Evolutionary conservation across 768 basidiomycete genomes (phyloP).

Genomic region (Boletellus ananas): DNA sequence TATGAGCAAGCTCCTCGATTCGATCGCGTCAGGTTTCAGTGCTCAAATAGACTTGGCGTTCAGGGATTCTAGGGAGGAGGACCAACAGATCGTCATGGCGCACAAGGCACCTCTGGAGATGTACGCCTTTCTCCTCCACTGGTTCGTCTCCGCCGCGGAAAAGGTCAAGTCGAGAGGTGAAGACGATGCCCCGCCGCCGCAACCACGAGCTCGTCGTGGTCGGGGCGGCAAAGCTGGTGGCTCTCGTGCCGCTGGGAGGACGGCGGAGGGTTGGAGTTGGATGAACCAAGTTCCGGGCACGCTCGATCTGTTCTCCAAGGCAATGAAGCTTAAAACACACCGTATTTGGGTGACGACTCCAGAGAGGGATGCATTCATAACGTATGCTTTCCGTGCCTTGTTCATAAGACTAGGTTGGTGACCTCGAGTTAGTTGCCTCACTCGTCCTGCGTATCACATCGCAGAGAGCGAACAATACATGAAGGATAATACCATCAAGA

Average conservation of each 20-base stretch:
- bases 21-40: slow-evolving; percentile 71
- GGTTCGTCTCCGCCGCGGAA: slow-evolving; percentile 84
- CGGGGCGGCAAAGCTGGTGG: slow-evolving; percentile 54
- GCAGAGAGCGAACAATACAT: slow-evolving; percentile 85
- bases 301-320: slow-evolving; percentile 67
- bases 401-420: not conserved
- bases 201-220: slow-evolving; percentile 51
- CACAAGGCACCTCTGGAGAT: slow-evolving; percentile 82
- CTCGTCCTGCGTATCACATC: slow-evolving; percentile 82
- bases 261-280: slow-evolving; percentile 67
- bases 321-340: slow-evolving; percentile 63
- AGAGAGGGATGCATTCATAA: slow-evolving; percentile 83
- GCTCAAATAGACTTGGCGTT: slow-evolving; percentile 69
- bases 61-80: slow-evolving; percentile 66
- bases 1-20: slow-evolving; percentile 87
- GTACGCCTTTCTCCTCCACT: slow-evolving; percentile 88
- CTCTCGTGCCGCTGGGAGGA: slow-evolving; percentile 38
- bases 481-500: slow-evolving; percentile 69
- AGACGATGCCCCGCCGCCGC: slow-evolving; percentile 42
- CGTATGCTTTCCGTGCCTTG: slow-evolving; percentile 31
- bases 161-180: slow-evolving; percentile 58
- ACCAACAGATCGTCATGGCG: slow-evolving; percentile 52
- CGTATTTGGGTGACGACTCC: slow-evolving; percentile 88
- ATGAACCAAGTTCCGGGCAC: slow-evolving; percentile 66
- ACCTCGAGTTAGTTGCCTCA: slow-evolving; percentile 63